These are phyloP conservation scores for Senna tora DNA, from an alignment of 306 rosid species.

Conservation along the genomic window DNA sequence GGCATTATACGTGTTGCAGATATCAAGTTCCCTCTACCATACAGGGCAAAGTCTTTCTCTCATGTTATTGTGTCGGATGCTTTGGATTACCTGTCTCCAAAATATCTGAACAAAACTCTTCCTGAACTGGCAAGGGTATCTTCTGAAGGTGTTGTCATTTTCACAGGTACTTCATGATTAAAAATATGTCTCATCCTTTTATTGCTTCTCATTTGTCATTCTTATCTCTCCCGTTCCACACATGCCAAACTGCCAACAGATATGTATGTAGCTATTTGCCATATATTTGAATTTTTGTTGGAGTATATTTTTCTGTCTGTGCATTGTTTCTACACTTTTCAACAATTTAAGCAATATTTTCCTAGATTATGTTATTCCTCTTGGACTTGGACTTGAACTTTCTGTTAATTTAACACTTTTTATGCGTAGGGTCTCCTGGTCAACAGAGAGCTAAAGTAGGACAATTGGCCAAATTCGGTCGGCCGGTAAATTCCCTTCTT, in stretches of 20 bases:
- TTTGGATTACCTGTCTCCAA: conserved; percentile 71
- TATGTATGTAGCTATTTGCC: not conserved
- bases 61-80: conserved; percentile 72
- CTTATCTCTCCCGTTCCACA: not conserved
- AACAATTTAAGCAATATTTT: not conserved
- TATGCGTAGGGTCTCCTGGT: conserved; percentile 61
- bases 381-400: not conserved
- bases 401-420: conserved; percentile 18
- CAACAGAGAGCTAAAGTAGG: conserved; percentile 68
- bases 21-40: conserved; percentile 71
- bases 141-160: conserved; percentile 63
- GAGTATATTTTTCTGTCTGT: not conserved
- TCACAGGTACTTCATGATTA: conserved; percentile 53
- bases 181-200: not conserved
- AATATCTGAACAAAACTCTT: conserved; percentile 70
- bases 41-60: conserved; percentile 65
- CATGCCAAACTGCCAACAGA: too few relatives aligned
- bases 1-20: conserved; percentile 70
- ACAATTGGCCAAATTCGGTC: conserved; percentile 68
- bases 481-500: conserved; percentile 59
- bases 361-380: too few relatives aligned
- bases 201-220: not conserved
- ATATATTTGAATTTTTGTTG: not conserved
- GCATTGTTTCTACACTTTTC: too few relatives aligned
- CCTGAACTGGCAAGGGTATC: conserved; percentile 76